These are phyloP conservation scores for Podaxis sp. DNA, from an alignment of 768 basidiomycete species.

Conservation along the genomic window DNA sequence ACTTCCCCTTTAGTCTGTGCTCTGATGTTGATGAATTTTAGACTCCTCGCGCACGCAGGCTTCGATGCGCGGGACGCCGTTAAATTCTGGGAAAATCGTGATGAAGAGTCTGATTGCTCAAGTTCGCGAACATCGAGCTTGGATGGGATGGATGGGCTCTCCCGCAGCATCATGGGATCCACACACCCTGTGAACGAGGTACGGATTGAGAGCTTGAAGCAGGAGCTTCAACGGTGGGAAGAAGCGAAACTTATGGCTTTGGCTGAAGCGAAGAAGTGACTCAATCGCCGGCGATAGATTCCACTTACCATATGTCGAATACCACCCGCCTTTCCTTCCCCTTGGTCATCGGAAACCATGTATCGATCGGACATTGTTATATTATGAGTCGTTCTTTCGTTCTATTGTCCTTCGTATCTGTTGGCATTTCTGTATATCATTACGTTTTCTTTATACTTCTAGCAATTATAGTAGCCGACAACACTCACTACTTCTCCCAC, in stretches of 20 bases:
- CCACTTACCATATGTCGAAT: neutral
- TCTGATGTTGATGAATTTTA: conserved; percentile 23
- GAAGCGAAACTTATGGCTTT: conserved; percentile 35
- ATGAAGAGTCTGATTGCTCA: conserved; percentile 42
- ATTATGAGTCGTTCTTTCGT: neutral
- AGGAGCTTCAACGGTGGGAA: conserved; percentile 74
- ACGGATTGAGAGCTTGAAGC: conserved; percentile 54
- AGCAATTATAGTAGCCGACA: neutral
- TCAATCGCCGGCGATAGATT: neutral
- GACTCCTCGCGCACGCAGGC: conserved; percentile 88
- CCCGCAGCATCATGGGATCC: conserved; percentile 41
- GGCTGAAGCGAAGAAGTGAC: neutral
- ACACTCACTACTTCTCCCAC: neutral
- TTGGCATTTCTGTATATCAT: neutral
- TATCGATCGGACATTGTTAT: neutral
- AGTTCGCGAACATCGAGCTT: conserved; percentile 6
- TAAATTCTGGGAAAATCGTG: conserved; percentile 73
- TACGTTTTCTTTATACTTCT: neutral
- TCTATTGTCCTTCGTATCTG: neutral
- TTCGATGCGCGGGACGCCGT: conserved; percentile 84
- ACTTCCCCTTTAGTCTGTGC: neutral
- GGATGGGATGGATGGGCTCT: conserved; percentile 7
- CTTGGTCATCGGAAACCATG: neutral
- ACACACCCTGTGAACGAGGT: conserved; percentile 68
- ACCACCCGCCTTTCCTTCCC: neutral